These are phyloP conservation scores for Gentiana dahurica DNA, from an alignment of 257 asterid genomes.

Conservation along the genomic window DNA sequence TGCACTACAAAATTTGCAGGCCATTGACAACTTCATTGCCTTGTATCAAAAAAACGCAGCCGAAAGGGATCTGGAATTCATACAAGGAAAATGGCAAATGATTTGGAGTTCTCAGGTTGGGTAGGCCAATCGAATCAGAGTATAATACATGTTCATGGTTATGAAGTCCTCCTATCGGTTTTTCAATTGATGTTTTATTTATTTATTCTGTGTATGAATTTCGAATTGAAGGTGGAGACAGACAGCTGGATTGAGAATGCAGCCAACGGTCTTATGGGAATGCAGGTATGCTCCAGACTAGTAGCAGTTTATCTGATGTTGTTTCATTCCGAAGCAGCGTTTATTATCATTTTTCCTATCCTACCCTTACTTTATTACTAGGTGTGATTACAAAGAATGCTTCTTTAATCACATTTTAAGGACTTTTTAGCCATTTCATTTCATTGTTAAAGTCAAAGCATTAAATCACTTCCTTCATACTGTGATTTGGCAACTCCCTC, in stretches of 20 bases:
- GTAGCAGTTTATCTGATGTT: not conserved
- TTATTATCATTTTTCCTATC: no score
- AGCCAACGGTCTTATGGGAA: slow-evolving; percentile 84
- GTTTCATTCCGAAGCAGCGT: no score
- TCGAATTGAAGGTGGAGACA: slow-evolving; percentile 57
- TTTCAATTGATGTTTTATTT: not conserved
- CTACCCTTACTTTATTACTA: no score
- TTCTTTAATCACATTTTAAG: not conserved
- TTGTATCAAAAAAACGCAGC: slow-evolving; percentile 18
- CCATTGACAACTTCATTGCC: slow-evolving; percentile 46
- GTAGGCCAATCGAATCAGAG: no score
- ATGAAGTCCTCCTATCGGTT: not conserved
- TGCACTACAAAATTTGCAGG: slow-evolving; percentile 30
- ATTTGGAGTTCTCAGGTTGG: slow-evolving; percentile 92
- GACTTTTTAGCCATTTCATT: not conserved
- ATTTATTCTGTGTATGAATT: not conserved
- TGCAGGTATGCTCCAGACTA: slow-evolving; percentile 40
- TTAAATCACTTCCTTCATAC: no score
- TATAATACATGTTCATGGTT: no score
- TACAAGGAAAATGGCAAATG: slow-evolving; percentile 88
- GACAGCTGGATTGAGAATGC: slow-evolving; percentile 98
- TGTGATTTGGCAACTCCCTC: no score
- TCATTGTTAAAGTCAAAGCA: no score
- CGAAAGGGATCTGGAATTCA: slow-evolving; percentile 45
- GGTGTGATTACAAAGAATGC: not conserved